A percentile compares a stretch with the other conserved stretches of the same genome.
These are phyloP conservation scores for Claviceps pazoutovae DNA, from an alignment of 2,329 filamentous ascomycete species.

Conservation along the genomic window DNA sequence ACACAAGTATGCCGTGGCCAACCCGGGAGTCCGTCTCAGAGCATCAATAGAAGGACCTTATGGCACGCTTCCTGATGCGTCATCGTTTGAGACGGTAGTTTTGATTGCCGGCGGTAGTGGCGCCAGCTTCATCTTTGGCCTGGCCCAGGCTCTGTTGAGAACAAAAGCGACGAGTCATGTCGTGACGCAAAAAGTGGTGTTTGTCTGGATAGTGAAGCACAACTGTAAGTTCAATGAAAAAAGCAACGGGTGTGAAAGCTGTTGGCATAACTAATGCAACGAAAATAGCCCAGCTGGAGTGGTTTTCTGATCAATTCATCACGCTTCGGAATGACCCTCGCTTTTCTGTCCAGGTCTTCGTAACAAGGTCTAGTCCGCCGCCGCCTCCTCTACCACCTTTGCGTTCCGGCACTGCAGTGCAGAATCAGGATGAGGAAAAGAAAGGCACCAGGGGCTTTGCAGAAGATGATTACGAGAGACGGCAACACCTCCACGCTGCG, in stretches of 20 bases:
- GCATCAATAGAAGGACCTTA: conserved; percentile 46
- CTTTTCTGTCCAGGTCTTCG: conserved; percentile 20
- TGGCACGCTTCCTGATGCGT: conserved; percentile 38
- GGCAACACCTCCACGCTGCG: not conserved
- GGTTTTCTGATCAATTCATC: conserved; percentile 23
- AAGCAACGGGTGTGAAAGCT: no score
- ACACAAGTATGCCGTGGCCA: conserved; percentile 33
- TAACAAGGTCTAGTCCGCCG: conserved; percentile 15
- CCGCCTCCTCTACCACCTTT: not conserved
- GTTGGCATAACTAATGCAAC: not conserved
- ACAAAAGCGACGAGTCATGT: conserved; percentile 7
- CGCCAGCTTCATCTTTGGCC: conserved; percentile 38
- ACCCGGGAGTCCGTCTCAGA: conserved; percentile 33
- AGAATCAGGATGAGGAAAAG: not conserved
- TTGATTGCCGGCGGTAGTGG: conserved; percentile 48
- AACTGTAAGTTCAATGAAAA: conserved; percentile 15
- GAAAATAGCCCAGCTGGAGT: conserved; percentile 19
- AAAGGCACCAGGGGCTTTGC: not conserved
- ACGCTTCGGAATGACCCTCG: conserved; percentile 16
- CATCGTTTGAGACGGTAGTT: conserved; percentile 40
- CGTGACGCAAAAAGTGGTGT: conserved; percentile 17
- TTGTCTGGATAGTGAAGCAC: conserved; percentile 27
- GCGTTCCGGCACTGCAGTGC: not conserved
- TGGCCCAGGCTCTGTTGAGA: conserved; percentile 22
- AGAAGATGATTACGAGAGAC: not conserved